Percentiles rank a stretch among this genome's conserved stretches.
Evolutionary conservation across 768 basidiomycete species (phyloP).

Genomic region (Leccinum subtestaceum): DNA sequence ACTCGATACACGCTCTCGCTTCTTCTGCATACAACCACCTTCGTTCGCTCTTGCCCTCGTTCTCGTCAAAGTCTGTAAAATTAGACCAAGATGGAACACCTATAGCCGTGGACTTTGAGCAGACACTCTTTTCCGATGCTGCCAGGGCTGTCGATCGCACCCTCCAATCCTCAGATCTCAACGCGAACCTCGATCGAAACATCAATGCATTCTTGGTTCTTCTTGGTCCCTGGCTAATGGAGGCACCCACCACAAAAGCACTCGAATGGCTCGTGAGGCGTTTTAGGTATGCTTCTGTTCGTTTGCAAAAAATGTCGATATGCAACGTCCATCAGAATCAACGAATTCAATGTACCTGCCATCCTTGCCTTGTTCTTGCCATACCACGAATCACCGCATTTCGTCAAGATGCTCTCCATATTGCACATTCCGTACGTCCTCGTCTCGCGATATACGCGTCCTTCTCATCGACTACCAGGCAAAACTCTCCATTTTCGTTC

Average conservation of each 20-base stretch:
- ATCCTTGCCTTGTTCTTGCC: constrained; percentile 84
- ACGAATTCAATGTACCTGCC: constrained; percentile 87
- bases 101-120: constrained; percentile 51
- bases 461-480: constrained; percentile 36
- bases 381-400: constrained; percentile 93
- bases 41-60: constrained; percentile 51
- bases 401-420: constrained; percentile 89
- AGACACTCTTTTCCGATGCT: constrained; percentile 64
- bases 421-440: constrained; percentile 64
- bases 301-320: not conserved
- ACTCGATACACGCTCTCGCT: constrained; percentile 79
- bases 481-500: constrained; percentile 63
- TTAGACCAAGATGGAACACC: constrained; percentile 17
- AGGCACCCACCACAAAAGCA: constrained; percentile 76
- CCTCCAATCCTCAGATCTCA: constrained; percentile 60
- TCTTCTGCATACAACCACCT: constrained; percentile 77
- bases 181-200: constrained; percentile 56
- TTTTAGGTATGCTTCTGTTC: constrained; percentile 64
- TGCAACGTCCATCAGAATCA: constrained; percentile 51
- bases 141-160: constrained; percentile 79
- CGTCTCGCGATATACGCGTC: not conserved
- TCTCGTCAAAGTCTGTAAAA: constrained; percentile 31
- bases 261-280: constrained; percentile 94
- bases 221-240: constrained; percentile 79
- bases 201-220: constrained; percentile 63